Percentiles rank a stretch among this genome's conserved stretches.
Evolutionary conservation across 192 early-diverging fungal species (phyloP).

Genomic region (Coemansia sp.): DNA sequence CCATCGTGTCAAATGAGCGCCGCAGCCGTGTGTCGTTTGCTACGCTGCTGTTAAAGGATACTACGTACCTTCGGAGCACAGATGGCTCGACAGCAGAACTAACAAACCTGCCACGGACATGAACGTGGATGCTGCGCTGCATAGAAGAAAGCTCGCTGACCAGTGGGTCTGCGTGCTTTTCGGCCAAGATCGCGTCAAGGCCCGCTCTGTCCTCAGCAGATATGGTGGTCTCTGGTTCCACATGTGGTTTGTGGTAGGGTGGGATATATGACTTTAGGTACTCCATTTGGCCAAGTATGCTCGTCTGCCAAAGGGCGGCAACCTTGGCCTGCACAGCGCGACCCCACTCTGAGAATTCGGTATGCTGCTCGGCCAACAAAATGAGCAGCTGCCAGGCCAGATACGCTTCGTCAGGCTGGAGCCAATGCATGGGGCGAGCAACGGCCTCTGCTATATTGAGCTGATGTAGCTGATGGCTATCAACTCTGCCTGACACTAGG

Average conservation of each 20-base stretch:
- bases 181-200: constrained; percentile 1
- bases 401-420: constrained; percentile 37
- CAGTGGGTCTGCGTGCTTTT: background rate
- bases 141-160: background rate
- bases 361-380: constrained; percentile 5
- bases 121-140: background rate
- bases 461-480: constrained; percentile 7
- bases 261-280: constrained; percentile 4
- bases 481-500: constrained; percentile 14
- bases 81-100: constrained; percentile 3
- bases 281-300: constrained; percentile 7
- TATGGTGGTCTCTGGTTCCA: background rate
- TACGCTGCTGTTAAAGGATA: background rate
- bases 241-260: background rate
- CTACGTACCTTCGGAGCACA: background rate
- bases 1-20: constrained; percentile 19
- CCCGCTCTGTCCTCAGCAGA: background rate
- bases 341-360: constrained; percentile 10
- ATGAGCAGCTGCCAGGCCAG: constrained; percentile 27
- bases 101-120: background rate
- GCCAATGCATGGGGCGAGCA: constrained; percentile 10
- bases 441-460: constrained; percentile 2
- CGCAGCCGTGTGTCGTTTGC: constrained; percentile 28
- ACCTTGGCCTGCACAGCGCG: background rate
- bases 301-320: constrained; percentile 4